phyloP scores from a whole-genome alignment of 73 alveolate genomes.

The Symbiodinium natans region DNA sequence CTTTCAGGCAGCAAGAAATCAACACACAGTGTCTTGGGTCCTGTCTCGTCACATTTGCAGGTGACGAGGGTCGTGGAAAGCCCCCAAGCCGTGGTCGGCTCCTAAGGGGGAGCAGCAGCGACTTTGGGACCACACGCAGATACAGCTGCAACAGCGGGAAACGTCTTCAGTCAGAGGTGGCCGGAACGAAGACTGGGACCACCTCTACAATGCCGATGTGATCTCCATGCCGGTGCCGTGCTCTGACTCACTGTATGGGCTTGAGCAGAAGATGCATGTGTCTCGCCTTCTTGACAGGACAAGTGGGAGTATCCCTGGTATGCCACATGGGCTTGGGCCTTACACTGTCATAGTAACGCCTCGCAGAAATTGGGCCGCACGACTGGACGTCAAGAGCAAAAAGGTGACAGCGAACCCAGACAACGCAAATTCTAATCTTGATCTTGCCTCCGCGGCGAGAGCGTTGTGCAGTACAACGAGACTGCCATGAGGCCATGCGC shows the following conservation, averaged over 20 bases:
- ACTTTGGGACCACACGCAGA: too few relatives aligned
- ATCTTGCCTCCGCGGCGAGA: too few relatives aligned
- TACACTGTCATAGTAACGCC: neutral
- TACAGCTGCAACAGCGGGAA: too few relatives aligned
- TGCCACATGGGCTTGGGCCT: constrained; percentile 70
- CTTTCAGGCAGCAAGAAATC: neutral
- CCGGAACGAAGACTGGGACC: constrained; percentile 91
- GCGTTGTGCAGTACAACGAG: too few relatives aligned
- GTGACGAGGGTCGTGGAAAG: constrained; percentile 36
- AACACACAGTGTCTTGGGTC: neutral
- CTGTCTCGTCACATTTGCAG: neutral
- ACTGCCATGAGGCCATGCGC: too few relatives aligned
- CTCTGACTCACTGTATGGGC: neutral
- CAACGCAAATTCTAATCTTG: too few relatives aligned
- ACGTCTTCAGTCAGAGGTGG: constrained; percentile 17
- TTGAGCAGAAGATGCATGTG: too few relatives aligned
- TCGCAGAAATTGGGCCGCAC: too few relatives aligned
- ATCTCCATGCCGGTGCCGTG: constrained; percentile 74
- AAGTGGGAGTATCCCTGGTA: constrained; percentile 93
- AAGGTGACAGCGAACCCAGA: too few relatives aligned
- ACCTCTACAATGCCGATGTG: constrained; percentile 65
- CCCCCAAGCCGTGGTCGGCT: constrained; percentile 68
- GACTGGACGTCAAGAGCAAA: too few relatives aligned
- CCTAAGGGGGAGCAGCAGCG: too few relatives aligned
- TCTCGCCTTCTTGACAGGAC: constrained; percentile 7